Evolutionary conservation across 2,329 filamentous ascomycete species (phyloP), one percentile per base, ranked within the genome.

Genomic region (Colletotrichum simmondsii): DNA sequence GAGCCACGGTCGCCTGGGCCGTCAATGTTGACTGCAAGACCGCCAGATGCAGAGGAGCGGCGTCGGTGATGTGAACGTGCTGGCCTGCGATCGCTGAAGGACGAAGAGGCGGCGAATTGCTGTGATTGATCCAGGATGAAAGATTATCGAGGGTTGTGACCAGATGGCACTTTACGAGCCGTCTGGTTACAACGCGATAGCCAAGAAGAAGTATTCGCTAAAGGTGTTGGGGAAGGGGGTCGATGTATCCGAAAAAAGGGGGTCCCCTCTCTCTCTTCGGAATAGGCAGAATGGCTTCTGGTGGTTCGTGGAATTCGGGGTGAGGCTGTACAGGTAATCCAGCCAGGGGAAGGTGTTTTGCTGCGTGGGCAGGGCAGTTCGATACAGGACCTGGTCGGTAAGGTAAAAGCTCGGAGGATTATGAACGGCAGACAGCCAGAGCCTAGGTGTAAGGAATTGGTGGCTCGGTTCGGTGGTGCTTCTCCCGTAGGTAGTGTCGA

Each of bases 11-110:
- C 76, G 74, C 76, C 77, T 74, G 73, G 61, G 73, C 79, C 67
- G 71, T 73, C 76, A 77, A 77, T 76, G 80, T 80, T 76, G 79
- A 83, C 76, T 75, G 77, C 74, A 76, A 81, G 75, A 76, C 77
- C 75, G 71, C 80, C 65, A 42, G 81, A 73, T n/a, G 71, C 57
- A 35, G 71, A 77, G 65, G 80, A 80, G 77, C 77, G 78, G 72
- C 79, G 78, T 74, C 79, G 75, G 76, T 78, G 79, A 74, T 81
- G 80, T 54, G 77, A 77, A 64, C 77, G 74, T 61, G 75, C 68
- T 57, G 79, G 72, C 59, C 74, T 74, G 54, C 74, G 74, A 65
- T 78, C 76, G 76, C 76, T 77, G 46, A 77, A 77, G 62, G 79
- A 78, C n/a, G 78, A 75, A 11, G 71, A 72, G 57, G 74, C 72